These are phyloP conservation scores for Coemansia sp. DNA, from an alignment of 192 early-diverging fungal genomes.

Conservation along the genomic window DNA sequence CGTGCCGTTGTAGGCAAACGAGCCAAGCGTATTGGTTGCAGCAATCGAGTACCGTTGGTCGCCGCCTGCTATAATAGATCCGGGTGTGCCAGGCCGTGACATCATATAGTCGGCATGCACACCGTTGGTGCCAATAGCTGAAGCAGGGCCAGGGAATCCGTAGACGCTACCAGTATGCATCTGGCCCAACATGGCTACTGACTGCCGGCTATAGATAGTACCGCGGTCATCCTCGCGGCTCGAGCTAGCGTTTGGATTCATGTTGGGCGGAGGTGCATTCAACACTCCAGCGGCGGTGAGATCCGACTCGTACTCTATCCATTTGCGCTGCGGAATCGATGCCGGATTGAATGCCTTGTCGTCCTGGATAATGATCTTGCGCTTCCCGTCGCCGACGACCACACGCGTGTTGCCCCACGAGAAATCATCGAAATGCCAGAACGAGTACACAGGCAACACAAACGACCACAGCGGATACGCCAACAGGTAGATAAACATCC, in stretches of 20 bases:
- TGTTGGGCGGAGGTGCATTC: constrained; percentile 47
- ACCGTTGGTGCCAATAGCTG: constrained; percentile 4
- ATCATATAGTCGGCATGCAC: constrained; percentile 1
- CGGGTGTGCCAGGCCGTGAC: constrained; percentile 16
- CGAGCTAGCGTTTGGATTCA: constrained; percentile 46
- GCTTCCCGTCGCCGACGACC: constrained; percentile 62
- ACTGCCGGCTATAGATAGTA: constrained; percentile 32
- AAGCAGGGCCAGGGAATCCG: not conserved
- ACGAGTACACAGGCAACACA: constrained; percentile 80
- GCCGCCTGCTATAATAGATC: not conserved
- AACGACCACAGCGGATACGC: constrained; percentile 92
- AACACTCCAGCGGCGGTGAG: constrained; percentile 31
- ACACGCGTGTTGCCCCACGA: not conserved
- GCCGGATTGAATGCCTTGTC: constrained; percentile 84
- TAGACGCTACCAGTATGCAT: constrained; percentile 19
- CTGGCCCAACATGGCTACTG: constrained; percentile 16
- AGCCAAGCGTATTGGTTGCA: not conserved
- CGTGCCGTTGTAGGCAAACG: constrained; percentile 1
- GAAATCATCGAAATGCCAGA: not conserved
- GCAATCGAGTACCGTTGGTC: constrained; percentile 15
- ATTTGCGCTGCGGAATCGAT: constrained; percentile 82
- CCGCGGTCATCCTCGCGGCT: constrained; percentile 23
- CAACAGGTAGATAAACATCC: constrained; percentile 88
- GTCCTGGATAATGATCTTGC: constrained; percentile 65
- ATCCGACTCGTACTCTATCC: constrained; percentile 85